A percentile compares a stretch with the other conserved stretches of the same genome.
phyloP scores from a whole-genome alignment of 495 filamentous ascomycete genomes.

The Talaromyces nanjingensis region DNA sequence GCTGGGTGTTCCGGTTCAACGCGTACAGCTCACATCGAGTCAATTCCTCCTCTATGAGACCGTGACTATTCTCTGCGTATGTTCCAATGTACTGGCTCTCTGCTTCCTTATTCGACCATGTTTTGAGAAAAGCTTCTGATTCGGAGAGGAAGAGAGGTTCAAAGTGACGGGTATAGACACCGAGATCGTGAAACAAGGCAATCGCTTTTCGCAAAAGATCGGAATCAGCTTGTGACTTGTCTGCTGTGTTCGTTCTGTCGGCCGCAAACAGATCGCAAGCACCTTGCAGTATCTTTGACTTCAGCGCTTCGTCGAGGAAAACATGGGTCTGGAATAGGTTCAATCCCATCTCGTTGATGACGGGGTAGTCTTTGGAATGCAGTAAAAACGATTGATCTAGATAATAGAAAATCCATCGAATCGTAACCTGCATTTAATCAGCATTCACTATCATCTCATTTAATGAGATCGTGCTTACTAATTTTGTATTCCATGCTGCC shows the following conservation, averaged over 20 bases:
- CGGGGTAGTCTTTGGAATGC: conserved; percentile 45
- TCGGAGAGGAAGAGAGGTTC: conserved; percentile 63
- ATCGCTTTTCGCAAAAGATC: conserved; percentile 62
- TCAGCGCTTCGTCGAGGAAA: conserved; percentile 45
- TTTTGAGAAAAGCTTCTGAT: conserved; percentile 56
- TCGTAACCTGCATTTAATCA: conserved; percentile 45
- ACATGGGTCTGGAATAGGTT: conserved; percentile 49
- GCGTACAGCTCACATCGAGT: conserved; percentile 68
- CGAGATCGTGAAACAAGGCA: conserved; percentile 72
- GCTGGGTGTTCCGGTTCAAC: conserved; percentile 74
- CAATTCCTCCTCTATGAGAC: conserved; percentile 62
- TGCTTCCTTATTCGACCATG: conserved; percentile 59
- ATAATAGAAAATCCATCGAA: conserved; percentile 86
- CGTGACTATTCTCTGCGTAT: conserved; percentile 62
- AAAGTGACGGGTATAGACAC: conserved; percentile 69
- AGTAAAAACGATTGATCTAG: conserved; percentile 85
- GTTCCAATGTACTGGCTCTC: conserved; percentile 49
- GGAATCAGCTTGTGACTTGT: conserved; percentile 33
- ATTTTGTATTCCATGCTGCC: conserved; percentile 70
- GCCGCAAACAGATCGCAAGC: conserved; percentile 68
- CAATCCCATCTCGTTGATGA: conserved; percentile 56
- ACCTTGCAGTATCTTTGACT: conserved; percentile 55
- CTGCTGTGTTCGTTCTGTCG: conserved; percentile 52
- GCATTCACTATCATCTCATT: not conserved
- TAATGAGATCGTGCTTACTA: conserved; percentile 43